These are phyloP conservation scores for Metroxylon sagu DNA, from an alignment of 176 grass and related monocot species.

Conservation along the genomic window DNA sequence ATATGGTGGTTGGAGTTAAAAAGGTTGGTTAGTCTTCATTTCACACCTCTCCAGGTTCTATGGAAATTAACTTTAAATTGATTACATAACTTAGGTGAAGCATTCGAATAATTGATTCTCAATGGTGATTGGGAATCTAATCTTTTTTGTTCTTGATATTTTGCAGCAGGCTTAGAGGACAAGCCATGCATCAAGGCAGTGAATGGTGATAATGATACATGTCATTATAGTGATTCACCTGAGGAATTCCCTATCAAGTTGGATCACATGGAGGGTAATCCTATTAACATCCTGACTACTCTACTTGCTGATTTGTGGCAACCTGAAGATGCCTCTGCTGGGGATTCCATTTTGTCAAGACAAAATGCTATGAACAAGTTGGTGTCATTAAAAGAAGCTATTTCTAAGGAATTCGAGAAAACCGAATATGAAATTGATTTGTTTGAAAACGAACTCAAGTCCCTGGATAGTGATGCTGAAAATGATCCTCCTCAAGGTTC, in stretches of 20 bases:
- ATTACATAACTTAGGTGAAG: too few species aligned
- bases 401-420: slow-evolving; percentile 75
- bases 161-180: slow-evolving; percentile 43
- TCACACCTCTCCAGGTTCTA: too few species aligned
- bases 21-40: too few species aligned
- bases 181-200: slow-evolving; percentile 33
- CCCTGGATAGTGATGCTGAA: slow-evolving; percentile 15
- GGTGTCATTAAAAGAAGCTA: slow-evolving; percentile 55
- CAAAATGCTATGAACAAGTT: slow-evolving; percentile 44
- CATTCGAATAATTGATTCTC: too few species aligned
- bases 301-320: slow-evolving; percentile 48
- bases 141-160: slow-evolving; percentile 8
- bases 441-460: slow-evolving; percentile 73
- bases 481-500: background rate
- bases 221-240: slow-evolving; percentile 15
- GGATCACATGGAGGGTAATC: slow-evolving; percentile 39
- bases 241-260: slow-evolving; percentile 33
- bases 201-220: slow-evolving; percentile 25
- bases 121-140: too few species aligned
- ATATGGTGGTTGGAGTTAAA: too few species aligned
- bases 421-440: slow-evolving; percentile 86
- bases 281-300: slow-evolving; percentile 42
- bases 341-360: slow-evolving; percentile 44
- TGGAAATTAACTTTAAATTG: too few species aligned
- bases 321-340: slow-evolving; percentile 59